Percentiles rank a stretch among this genome's conserved stretches.
Conservation (phyloP, 106 monocot species). For the Agapanthus africanus region DNA sequence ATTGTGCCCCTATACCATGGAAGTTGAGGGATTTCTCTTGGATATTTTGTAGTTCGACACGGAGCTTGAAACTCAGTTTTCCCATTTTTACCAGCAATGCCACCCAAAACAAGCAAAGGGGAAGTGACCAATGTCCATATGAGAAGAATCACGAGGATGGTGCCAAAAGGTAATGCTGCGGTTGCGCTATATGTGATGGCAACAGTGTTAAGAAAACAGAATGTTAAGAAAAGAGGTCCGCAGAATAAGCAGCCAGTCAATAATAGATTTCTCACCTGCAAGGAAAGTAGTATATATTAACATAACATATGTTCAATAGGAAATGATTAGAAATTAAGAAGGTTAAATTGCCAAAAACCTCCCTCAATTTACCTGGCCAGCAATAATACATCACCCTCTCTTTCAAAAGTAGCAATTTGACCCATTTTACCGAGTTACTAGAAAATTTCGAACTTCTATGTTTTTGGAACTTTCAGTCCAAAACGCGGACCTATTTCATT, state of each 20-base stretch:
- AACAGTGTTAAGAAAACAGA: conserved; percentile 66
- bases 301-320: no score
- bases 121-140: conserved; percentile 71
- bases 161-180: conserved; percentile 66
- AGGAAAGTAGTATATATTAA: no score
- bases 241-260: conserved; percentile 65
- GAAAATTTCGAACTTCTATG: no score
- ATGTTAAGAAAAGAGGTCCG: conserved; percentile 65
- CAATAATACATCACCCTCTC: no score
- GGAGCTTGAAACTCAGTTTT: conserved; percentile 65
- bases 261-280: conserved; percentile 60
- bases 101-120: conserved; percentile 59
- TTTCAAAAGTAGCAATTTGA: no score
- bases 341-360: no score
- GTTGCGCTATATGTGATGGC: conserved; percentile 61
- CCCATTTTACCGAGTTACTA: no score
- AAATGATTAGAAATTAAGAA: no score
- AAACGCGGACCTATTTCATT: no score
- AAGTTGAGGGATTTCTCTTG: conserved; percentile 60
- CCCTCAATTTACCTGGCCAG: no score
- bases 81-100: conserved; percentile 61
- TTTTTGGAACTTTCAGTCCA: no score
- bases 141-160: conserved; percentile 65
- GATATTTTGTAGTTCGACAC: conserved; percentile 61
- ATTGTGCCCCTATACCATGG: conserved; percentile 62